Evolutionary conservation across 768 basidiomycete genomes (phyloP), one percentile per base, ranked within the genome.

Genomic region (Goffeauzyma gilvescens): DNA sequence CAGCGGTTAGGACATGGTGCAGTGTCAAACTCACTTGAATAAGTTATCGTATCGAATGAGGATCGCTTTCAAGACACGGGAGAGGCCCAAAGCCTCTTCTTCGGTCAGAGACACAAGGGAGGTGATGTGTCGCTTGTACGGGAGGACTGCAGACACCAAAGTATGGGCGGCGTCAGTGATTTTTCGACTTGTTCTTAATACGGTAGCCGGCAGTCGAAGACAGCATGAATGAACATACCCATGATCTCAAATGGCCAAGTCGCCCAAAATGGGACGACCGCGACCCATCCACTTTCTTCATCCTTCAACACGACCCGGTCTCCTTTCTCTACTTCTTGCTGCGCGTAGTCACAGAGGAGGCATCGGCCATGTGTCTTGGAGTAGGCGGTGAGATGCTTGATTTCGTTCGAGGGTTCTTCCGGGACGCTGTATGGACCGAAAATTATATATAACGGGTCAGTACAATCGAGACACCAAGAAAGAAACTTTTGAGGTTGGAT

Each of bases 261-360:
- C 5, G 86, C 87, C 87, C 87, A 93, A 78, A 83, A 90, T 2
- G 87, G 87, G 3, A 89, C 85, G 2, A 90, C 56, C 0, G 78
- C 83, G 2, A 81, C 69, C 74, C 83, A 93, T 79, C 71, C 14
- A 75, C 72, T 53, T 82, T 40, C 21, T 32, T 52, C 53, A 23
- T 50, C 49, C 1, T 46, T 15, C 20, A 42, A 46, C 2, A 89
- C 76, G 30, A 85, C 65, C 9, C 86, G 74, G 12, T 73, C 71
- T 42, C 69, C 62, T 8, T 20, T 23, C n/a, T 55, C 62, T 6
- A 73, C 59, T 60, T 89, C 84, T 30, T 72, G 69, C 40, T 76
- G 67, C 17, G 73, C 76, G 52, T 89, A 87, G 45, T 84, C 81
- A 54, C 79, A 81, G 14, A 89, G 69, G 32, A 89, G 65, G 55